Evolutionary conservation across 1,284 basidiomycete species (phyloP).

Genomic region (Ceratobasidium sp.): DNA sequence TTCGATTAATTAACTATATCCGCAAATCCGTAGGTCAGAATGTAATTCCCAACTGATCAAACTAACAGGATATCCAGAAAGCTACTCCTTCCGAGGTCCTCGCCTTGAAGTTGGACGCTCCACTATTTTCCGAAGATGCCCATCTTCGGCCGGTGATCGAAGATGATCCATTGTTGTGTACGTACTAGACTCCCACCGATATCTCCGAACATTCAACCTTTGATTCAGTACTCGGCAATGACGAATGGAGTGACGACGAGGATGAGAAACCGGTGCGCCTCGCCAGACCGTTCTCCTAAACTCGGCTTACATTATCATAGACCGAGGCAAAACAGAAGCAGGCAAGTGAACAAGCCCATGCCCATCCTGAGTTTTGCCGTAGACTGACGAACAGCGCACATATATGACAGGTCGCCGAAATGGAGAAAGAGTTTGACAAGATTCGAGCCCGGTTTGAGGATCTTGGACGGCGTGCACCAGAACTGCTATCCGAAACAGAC

Average conservation of each 20-base stretch:
- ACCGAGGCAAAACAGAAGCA: slow-evolving; percentile 65
- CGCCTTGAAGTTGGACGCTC: slow-evolving; percentile 68
- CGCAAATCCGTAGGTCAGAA: slow-evolving; percentile 69
- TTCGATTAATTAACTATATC: slow-evolving; percentile 89
- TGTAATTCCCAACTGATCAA: slow-evolving; percentile 21
- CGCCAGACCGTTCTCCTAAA: neutral
- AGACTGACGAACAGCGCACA: no score
- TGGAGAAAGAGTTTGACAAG: slow-evolving; percentile 44
- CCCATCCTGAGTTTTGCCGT: slow-evolving; percentile 69
- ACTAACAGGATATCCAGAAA: slow-evolving; percentile 61
- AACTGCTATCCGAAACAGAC: slow-evolving; percentile 46
- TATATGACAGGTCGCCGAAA: slow-evolving; percentile 60
- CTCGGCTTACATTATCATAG: slow-evolving; percentile 55
- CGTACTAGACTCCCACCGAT: neutral
- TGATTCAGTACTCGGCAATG: slow-evolving; percentile 50
- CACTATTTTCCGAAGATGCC: slow-evolving; percentile 78
- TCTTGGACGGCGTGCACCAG: slow-evolving; percentile 53
- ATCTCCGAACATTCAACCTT: slow-evolving; percentile 34
- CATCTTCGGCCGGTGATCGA: slow-evolving; percentile 84
- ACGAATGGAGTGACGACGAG: slow-evolving; percentile 80
- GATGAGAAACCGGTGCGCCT: slow-evolving; percentile 54
- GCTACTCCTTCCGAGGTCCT: slow-evolving; percentile 62
- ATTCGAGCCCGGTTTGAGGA: slow-evolving; percentile 60
- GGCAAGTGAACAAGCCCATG: slow-evolving; percentile 63
- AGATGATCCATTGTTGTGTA: slow-evolving; percentile 91